Percentiles rank a stretch among this genome's conserved stretches.
These are phyloP conservation scores for Botryotinia globosa DNA, from an alignment of 2,329 filamentous ascomycete genomes.

Conservation along the genomic window DNA sequence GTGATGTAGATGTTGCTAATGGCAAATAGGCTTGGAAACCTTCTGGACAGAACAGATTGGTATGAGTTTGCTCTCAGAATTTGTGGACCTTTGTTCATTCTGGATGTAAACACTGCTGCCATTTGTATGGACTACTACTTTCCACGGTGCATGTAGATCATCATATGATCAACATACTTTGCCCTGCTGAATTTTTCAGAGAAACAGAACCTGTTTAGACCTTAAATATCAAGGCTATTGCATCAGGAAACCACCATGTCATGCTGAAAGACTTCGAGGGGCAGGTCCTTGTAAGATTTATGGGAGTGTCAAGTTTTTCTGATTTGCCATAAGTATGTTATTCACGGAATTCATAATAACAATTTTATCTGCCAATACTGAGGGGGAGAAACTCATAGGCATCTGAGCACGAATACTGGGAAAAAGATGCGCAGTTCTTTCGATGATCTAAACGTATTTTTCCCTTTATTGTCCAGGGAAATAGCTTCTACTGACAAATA, in stretches of 20 bases:
- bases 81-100: not conserved
- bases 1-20: not conserved
- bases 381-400: fast-evolving
- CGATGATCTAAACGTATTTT: not conserved
- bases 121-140: fast-evolving
- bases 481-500: not conserved
- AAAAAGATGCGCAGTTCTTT: not conserved
- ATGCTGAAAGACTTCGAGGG: not conserved
- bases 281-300: not conserved
- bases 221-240: not conserved
- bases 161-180: not conserved
- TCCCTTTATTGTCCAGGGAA: not conserved
- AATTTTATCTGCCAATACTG: not conserved
- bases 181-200: not conserved
- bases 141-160: not conserved
- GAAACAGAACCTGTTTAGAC: not conserved
- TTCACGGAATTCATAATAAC: not conserved
- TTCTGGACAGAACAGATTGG: not conserved
- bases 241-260: not conserved
- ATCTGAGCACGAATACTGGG: not conserved
- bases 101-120: not conserved
- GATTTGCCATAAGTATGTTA: not conserved
- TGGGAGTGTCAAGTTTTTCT: not conserved
- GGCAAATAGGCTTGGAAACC: not conserved
- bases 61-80: not conserved